Evolutionary conservation across 768 basidiomycete species (phyloP), one percentile per base, ranked within the genome.

Genomic region (Butyriboletus loyo): DNA sequence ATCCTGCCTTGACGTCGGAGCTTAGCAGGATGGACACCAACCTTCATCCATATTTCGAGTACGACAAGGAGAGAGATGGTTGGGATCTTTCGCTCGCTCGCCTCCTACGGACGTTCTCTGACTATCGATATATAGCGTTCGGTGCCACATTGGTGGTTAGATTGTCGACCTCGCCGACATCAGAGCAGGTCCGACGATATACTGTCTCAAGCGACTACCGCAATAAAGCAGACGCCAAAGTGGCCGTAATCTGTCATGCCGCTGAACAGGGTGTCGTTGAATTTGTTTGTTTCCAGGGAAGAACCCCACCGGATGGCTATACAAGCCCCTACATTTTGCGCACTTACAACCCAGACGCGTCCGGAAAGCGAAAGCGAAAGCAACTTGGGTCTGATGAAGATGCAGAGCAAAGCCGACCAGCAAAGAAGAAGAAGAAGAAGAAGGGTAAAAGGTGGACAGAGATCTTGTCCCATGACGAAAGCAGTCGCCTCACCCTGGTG

Each of bases 171-270:
- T 47, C 68, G 3, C 58, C 71, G 1, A 46, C 58, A 15, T 42
- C 67, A 21, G 72, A 69, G 1, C 72, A 78, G 46, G 57, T 68
- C n/a, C 73, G 72, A 30, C 66, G 65, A 46, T 88, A 79, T 62
- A 63, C 66, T 0, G 79, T 78, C 8, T 67, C 75, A 7, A 63
- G 71, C 9, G 75, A 81, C 52, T 86, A 85, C 62, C 73, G 77
- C 37, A 78, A 70, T 27, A 84, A 82, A 58, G 71, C 72, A 15
- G 86, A 89, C 55, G 86, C 86, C 6, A 85, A 79, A 63, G 69
- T 75, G 15, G 85, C 82, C 14, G 85, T 79, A 11, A 69, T 77
- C 1, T 74, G 73, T 49, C 66, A 67, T 3, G 87, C 85, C 3
- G 79, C 76, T 15, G 71, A 82, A 55, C 66, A 77, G 55, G 85